These are phyloP conservation scores for Pyropia yezoensis DNA, from an alignment of 23 red algal genomes.

Conservation along the genomic window DNA sequence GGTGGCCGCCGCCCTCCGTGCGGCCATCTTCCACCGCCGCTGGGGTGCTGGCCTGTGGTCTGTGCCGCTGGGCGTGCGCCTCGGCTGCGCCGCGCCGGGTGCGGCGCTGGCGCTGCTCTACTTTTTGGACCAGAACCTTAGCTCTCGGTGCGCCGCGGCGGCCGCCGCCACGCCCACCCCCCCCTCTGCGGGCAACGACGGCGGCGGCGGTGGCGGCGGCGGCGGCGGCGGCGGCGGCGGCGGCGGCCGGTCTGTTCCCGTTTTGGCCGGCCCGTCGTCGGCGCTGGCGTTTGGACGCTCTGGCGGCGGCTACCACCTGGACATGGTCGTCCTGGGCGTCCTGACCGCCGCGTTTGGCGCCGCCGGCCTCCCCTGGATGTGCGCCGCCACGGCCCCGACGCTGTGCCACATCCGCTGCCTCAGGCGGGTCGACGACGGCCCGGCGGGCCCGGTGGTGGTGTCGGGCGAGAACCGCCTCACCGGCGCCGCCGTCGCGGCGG, in stretches of 20 bases:
- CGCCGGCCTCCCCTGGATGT: constrained; percentile 92
- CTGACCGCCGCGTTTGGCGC: constrained; percentile 52
- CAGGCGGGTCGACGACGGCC: constrained; percentile 13
- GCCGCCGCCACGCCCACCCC: no score
- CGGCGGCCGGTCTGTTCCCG: no score
- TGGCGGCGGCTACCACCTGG: constrained; percentile 51
- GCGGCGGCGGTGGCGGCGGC: no score
- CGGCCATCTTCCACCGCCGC: no score
- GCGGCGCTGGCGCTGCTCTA: constrained; percentile 73
- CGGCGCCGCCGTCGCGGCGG: constrained; percentile 39
- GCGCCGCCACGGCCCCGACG: constrained; percentile 78
- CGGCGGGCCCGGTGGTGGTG: no score
- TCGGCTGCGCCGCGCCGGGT: constrained; percentile 61
- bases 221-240: no score
- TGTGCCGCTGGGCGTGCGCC: constrained; percentile 28
- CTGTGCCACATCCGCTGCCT: constrained; percentile 74
- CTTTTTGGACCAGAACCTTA: constrained; percentile 97
- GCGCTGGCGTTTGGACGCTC: no score
- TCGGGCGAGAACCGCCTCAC: constrained; percentile 73
- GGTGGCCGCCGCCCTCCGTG: no score
- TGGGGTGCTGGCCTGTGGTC: constrained; percentile 14
- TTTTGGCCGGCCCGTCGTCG: no score
- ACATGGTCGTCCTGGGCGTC: constrained; percentile 73
- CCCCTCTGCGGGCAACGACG: no score
- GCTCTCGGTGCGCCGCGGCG: constrained; percentile 6